Percentiles rank a stretch among this genome's conserved stretches.
These are phyloP conservation scores for Calocera viscosa DNA, from an alignment of 768 basidiomycete genomes.

Conservation along the genomic window DNA sequence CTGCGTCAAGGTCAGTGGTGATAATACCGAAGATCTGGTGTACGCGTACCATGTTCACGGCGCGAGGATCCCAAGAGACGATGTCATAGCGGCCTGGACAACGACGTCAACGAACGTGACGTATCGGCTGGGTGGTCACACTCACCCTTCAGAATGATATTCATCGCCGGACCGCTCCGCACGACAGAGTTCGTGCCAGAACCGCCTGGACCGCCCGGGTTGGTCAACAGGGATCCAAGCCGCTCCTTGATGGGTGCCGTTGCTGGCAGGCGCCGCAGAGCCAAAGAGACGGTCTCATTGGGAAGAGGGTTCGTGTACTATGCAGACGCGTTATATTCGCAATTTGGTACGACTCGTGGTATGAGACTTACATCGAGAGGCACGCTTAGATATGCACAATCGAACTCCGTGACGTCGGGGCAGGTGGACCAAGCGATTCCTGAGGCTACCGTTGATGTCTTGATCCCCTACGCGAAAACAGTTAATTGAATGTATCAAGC, in stretches of 20 bases:
- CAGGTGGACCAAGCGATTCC: conserved; percentile 14
- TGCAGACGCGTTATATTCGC: not conserved
- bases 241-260: conserved; percentile 12
- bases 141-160: conserved; percentile 9
- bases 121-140: not conserved
- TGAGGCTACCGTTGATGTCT: not conserved
- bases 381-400: conserved; percentile 16
- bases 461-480: not conserved
- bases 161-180: not conserved
- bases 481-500: not conserved
- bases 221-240: conserved; percentile 14
- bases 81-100: conserved; percentile 17
- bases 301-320: conserved; percentile 14
- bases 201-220: conserved; percentile 14
- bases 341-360: not conserved
- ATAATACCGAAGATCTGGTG: not conserved
- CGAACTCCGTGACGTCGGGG: conserved; percentile 11
- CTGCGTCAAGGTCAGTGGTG: not conserved
- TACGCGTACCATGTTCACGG: conserved; percentile 14
- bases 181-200: conserved; percentile 14
- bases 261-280: conserved; percentile 16
- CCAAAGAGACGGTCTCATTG: conserved; percentile 16
- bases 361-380: conserved; percentile 13
- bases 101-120: not conserved
- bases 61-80: conserved; percentile 19